Percentiles rank a stretch among this genome's conserved stretches.
These are phyloP conservation scores for Euphorbia schlechtendalii DNA, from an alignment of 441 rosid species.

Conservation along the genomic window DNA sequence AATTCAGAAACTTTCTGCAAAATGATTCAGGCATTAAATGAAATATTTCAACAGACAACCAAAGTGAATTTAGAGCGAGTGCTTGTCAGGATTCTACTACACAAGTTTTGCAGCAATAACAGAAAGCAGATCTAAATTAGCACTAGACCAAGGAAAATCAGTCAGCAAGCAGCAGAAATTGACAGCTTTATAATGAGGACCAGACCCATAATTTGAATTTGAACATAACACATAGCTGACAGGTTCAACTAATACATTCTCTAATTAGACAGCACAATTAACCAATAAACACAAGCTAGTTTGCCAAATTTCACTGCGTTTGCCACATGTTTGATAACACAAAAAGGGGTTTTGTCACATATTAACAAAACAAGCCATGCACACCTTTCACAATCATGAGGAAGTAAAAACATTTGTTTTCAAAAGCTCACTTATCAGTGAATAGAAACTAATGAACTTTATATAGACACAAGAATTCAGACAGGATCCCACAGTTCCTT, in stretches of 20 bases:
- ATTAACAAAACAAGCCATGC: neutral
- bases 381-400: too few species aligned
- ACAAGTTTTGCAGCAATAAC: conserved; percentile 16
- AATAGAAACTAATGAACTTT: too few species aligned
- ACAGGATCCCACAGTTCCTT: too few species aligned
- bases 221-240: conserved; percentile 19
- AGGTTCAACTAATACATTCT: neutral
- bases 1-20: neutral
- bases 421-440: too few species aligned
- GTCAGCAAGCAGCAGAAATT: conserved; percentile 16
- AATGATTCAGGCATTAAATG: too few species aligned
- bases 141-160: conserved; percentile 11
- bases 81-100: conserved; percentile 25
- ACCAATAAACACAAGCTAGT: conserved; percentile 14
- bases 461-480: too few species aligned
- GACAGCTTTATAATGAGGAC: conserved; percentile 22
- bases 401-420: too few species aligned
- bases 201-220: too few species aligned
- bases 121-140: conserved; percentile 9
- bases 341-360: neutral
- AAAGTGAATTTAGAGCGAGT: too few species aligned
- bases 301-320: conserved; percentile 10
- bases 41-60: too few species aligned
- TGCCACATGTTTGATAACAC: neutral
- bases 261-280: conserved; percentile 13